These are phyloP conservation scores for Mycena chlorophos DNA, from an alignment of 768 basidiomycete species.

Conservation along the genomic window DNA sequence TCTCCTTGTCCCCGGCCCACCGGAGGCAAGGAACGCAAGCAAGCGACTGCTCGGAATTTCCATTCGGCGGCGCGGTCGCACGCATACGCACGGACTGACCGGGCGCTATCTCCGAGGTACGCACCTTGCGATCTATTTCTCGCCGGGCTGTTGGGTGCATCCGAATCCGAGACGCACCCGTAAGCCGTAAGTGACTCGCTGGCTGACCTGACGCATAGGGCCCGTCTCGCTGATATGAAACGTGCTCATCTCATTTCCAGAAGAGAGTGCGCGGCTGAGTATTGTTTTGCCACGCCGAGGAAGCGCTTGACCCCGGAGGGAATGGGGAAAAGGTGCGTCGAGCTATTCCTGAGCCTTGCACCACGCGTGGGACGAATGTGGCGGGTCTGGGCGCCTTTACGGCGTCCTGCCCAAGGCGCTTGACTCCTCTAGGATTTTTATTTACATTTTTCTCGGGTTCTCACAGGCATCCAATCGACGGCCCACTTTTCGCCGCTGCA, in stretches of 20 bases:
- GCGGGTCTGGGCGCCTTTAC: too few relatives aligned
- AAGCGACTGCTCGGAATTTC: background rate
- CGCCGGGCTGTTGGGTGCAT: background rate
- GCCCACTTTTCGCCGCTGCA: too few relatives aligned
- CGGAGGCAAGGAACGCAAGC: background rate
- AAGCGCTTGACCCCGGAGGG: too few relatives aligned
- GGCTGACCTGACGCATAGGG: background rate
- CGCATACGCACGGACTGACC: background rate
- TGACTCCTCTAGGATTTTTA: too few relatives aligned
- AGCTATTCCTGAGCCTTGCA: too few relatives aligned
- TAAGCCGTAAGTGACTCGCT: background rate
- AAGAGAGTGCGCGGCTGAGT: background rate
- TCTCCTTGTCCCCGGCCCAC: background rate
- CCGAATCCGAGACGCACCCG: background rate
- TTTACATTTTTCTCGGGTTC: too few relatives aligned
- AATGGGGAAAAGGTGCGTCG: too few relatives aligned
- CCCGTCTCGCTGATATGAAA: background rate
- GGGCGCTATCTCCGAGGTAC: slow-evolving; percentile 3
- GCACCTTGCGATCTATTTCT: background rate
- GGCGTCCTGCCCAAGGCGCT: too few relatives aligned
- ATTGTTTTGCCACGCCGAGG: background rate
- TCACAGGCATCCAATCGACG: too few relatives aligned
- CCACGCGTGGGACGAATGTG: too few relatives aligned
- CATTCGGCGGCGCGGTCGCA: background rate
- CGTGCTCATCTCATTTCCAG: background rate